Base-by-base conservation (phyloP, 2,329 filamentous ascomycete species). In the Incumbomyces delicatus region DNA sequence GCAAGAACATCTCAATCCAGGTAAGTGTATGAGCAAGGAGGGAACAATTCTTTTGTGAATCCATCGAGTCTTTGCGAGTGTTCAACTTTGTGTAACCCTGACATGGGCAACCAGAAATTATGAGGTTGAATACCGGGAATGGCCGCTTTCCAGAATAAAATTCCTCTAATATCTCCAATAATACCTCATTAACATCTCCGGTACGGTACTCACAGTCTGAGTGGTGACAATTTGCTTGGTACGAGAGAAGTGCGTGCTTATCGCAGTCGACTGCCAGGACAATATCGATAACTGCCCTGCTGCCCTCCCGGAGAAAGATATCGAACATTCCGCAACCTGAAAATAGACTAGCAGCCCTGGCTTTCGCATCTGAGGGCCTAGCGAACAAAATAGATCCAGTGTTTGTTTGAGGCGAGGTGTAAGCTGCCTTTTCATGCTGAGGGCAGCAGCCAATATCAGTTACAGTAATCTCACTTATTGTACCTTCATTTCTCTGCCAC, bases 241-340 rank as follows among this genome's bases (percentile, higher is more conserved):
- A 86, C 0, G 83, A 85, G 43, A 87, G 81, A 0, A 89, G 74
- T 0, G 86, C 83, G 4, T 69, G 64, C 1, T 65, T 54, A 47
- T 74, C 76, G 48, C 78, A 77, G 57, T 94, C 87, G 20, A 89
- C 81, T 0, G 78, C 78, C 69, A 77, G 83, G 2, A 71, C 67
- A 61, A 84, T 83, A 20, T 78, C 60, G 0, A 88, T 71, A 0
- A 71, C 78, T 0, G 44, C 43, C 5, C 38, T n/a, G 13, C 80
- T 78, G 1, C 77, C 78, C 44, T 88, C 84, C 61, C 88, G 85
- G 0, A 94, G 67, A 0, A 85, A 86, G 27, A 83, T 73, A 4
- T 85, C 86, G 43, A 92, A 79, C 44, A 82, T 87, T 0, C 87
- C 86, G 14, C 83, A 81, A 1, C 87, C 87, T 53, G 82, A 87